Conservation (phyloP, 1,139 yeast genomes). For the Yamadazyma spencermartinsiae region DNA sequence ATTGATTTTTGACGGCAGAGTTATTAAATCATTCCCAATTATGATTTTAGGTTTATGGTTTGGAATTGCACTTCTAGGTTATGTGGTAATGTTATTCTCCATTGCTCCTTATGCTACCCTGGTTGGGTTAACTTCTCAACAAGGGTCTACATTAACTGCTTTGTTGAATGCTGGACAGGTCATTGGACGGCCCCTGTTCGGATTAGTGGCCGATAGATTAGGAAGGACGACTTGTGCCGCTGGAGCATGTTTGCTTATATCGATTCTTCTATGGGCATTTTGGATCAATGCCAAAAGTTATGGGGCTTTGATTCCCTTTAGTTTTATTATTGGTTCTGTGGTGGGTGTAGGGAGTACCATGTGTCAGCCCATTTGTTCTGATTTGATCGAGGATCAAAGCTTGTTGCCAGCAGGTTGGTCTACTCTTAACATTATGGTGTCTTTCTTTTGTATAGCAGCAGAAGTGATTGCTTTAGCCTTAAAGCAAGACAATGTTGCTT, state of each 20-base stretch:
- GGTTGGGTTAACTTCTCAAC: slow-evolving; percentile 53
- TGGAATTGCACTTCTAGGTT: slow-evolving; percentile 53
- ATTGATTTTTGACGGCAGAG: slow-evolving; percentile 29
- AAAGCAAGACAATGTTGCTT: slow-evolving; percentile 24
- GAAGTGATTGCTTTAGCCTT: slow-evolving; percentile 53
- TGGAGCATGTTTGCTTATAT: slow-evolving; percentile 27
- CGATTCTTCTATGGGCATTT: slow-evolving; percentile 42
- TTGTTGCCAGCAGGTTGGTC: slow-evolving; percentile 64
- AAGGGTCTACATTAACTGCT: slow-evolving; percentile 63
- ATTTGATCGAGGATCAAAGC: slow-evolving; percentile 45
- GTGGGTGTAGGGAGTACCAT: slow-evolving; percentile 68
- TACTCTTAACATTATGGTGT: slow-evolving; percentile 49
- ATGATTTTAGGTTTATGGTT: slow-evolving; percentile 56
- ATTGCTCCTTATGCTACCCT: slow-evolving; percentile 61
- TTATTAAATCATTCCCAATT: slow-evolving; percentile 39
- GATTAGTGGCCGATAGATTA: slow-evolving; percentile 53
- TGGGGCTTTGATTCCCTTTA: slow-evolving; percentile 52
- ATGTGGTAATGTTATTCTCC: slow-evolving; percentile 60
- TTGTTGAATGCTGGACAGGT: slow-evolving; percentile 63
- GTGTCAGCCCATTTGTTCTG: slow-evolving; percentile 61
- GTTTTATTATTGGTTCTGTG: slow-evolving; percentile 51
- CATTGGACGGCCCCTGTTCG: slow-evolving; percentile 66
- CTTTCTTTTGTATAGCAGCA: slow-evolving; percentile 45
- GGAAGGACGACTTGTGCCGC: slow-evolving; percentile 60
- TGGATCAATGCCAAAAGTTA: slow-evolving; percentile 60